Base-by-base conservation (phyloP, 1,139 yeast genomes). In the Hyphopichia pseudoburtonii region DNA sequence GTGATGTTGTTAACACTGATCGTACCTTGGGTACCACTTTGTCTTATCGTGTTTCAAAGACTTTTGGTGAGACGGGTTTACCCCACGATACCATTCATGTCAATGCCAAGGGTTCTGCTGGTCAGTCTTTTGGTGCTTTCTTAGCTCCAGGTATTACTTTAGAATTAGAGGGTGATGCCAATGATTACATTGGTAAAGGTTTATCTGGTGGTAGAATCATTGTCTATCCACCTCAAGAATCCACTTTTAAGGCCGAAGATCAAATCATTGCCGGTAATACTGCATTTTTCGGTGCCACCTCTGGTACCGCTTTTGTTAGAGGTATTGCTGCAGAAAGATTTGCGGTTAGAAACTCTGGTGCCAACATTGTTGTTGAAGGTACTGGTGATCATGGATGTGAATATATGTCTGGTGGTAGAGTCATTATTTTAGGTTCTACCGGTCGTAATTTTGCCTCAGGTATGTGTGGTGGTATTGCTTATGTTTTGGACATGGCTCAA, bases 401-500 rank as follows among this genome's bases (percentile, higher is more conserved):
- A 66, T 92, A 92, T 71, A 92, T 92, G 98, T 89, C 97, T 54
- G 97, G 98, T 63, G 98, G 98, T 62, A 82, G 97, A 56, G 96
- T 92, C 44, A 87, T 92, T 58, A 88, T 92, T 37, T 77, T 92
- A 51, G 96, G 97, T 35, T 68, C 82, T 40, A 86, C 96, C 56
- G 97, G 96, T 43, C 82, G 97, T 50, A 86, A 89, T 71, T 92
- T 92, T 63, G 97, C 97, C 32, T 96, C 98, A 39, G 98, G 98
- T 74, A 94, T 94, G 87, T 90, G 97, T 54, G 98, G 98, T 66
- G 98, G 98, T 80, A 92, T 92, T 62, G 96, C 96, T 23, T 92
- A 92, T 59, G 97, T 94, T 42, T 75, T 90, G 54, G 96, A 90
- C 55, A 86, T 92, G 76, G 97, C 94, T 37, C 96, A 90, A 60